Percentiles rank a stretch among this genome's conserved stretches.
Evolutionary conservation across 1,284 basidiomycete species (phyloP).

Genomic region (Spongispora temasekensis): DNA sequence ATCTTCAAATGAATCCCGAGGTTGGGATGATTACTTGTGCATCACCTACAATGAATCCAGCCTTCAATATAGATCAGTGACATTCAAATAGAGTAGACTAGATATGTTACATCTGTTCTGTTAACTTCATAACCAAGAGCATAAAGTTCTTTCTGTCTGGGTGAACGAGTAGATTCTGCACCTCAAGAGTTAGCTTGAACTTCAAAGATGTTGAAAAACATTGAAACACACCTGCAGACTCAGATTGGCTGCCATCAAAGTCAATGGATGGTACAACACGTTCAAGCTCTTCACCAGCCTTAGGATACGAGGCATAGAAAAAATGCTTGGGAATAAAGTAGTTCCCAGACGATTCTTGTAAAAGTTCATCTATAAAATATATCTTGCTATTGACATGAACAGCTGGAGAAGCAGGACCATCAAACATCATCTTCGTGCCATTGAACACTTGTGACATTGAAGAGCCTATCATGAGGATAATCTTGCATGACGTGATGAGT

Average conservation of each 20-base stretch:
- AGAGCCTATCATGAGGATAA: conserved; percentile 25
- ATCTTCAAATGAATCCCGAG: conserved; percentile 10
- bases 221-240: too few relatives aligned
- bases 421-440: conserved; percentile 23
- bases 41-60: conserved; percentile 11
- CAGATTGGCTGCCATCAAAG: background rate
- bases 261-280: background rate
- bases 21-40: conserved; percentile 2
- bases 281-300: background rate
- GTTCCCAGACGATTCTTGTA: conserved; percentile 7
- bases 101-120: background rate
- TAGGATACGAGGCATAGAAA: conserved; percentile 10
- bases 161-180: background rate
- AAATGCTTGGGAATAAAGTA: conserved; percentile 27
- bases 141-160: background rate
- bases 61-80: conserved; percentile 2
- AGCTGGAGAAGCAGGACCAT: conserved; percentile 23
- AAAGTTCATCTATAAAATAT: conserved; percentile 29
- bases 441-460: conserved; percentile 26
- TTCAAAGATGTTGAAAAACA: too few relatives aligned
- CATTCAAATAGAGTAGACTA: background rate
- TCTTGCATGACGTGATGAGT: conserved; percentile 22
- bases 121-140: background rate
- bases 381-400: conserved; percentile 14
- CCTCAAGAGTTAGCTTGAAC: too few relatives aligned